Percentiles rank a stretch among this genome's conserved stretches.
Evolutionary conservation across 129 eudicot genomes (phyloP).

Genomic region (Pseudognaphalium luteoalbum): DNA sequence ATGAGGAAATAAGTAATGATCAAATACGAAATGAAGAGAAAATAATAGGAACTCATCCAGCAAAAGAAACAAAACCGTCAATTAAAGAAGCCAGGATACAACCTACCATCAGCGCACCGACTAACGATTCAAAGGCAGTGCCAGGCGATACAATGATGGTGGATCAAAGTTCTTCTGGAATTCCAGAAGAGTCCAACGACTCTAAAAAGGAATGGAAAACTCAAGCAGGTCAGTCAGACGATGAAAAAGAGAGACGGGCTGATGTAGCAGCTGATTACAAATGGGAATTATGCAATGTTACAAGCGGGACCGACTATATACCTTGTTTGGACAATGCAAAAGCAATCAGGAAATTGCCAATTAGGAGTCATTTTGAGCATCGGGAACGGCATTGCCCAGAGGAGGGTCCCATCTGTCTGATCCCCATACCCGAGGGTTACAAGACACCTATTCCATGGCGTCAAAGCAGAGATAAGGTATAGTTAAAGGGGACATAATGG

Average conservation of each 20-base stretch:
- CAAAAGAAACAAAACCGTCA: slow-evolving; percentile 17
- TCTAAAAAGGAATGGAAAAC: slow-evolving; percentile 64
- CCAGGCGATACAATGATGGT: slow-evolving; percentile 17
- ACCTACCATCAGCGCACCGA: not conserved
- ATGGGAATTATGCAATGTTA: slow-evolving; percentile 71
- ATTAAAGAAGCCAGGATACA: slow-evolving; percentile 20
- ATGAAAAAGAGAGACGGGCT: slow-evolving; percentile 52
- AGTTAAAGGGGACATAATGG: not conserved
- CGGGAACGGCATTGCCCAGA: slow-evolving; percentile 87
- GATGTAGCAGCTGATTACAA: slow-evolving; percentile 34
- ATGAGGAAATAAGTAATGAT: slow-evolving; percentile 38
- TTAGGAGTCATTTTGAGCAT: slow-evolving; percentile 57
- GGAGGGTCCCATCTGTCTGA: slow-evolving; percentile 68
- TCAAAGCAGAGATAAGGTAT: slow-evolving; percentile 75
- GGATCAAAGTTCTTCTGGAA: slow-evolving; percentile 44
- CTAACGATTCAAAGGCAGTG: slow-evolving; percentile 20
- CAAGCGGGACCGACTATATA: slow-evolving; percentile 66
- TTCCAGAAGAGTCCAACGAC: slow-evolving; percentile 65
- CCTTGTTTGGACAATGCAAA: slow-evolving; percentile 78
- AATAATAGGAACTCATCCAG: slow-evolving; percentile 6
- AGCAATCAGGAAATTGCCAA: slow-evolving; percentile 46
- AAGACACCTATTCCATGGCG: slow-evolving; percentile 66
- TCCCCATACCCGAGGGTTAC: slow-evolving; percentile 63
- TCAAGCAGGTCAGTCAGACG: slow-evolving; percentile 59
- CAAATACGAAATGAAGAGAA: slow-evolving; percentile 45